These are phyloP conservation scores for Leptographium radiaticola DNA, from an alignment of 2,329 filamentous ascomycete genomes.

Conservation along the genomic window DNA sequence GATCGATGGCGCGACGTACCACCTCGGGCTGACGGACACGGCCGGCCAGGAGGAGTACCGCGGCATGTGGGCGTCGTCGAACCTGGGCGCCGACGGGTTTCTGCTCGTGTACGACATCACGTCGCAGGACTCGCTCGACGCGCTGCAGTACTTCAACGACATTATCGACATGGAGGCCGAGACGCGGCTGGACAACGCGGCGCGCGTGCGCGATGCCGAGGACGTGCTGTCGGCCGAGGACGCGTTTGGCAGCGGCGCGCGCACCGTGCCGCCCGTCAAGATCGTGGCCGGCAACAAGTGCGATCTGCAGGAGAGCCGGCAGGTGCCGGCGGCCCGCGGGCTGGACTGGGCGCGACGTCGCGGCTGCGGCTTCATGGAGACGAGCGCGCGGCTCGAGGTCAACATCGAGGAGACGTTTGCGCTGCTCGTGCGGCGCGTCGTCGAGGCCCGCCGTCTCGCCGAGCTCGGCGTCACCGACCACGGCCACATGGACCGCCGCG, in stretches of 20 bases:
- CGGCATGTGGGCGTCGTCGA: conserved; percentile 70
- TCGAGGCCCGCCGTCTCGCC: conserved; percentile 40
- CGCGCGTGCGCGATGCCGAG: conserved; percentile 32
- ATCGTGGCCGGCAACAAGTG: conserved; percentile 82
- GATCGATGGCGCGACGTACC: conserved; percentile 70
- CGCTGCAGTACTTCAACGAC: conserved; percentile 67
- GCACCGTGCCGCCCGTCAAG: conserved; percentile 59
- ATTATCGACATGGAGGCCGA: conserved; percentile 76
- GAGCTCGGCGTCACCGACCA: conserved; percentile 29
- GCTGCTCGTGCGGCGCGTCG: conserved; percentile 48
- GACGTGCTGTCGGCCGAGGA: conserved; percentile 7
- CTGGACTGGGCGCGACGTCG: conserved; percentile 63
- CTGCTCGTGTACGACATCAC: conserved; percentile 84
- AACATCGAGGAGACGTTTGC: conserved; percentile 87
- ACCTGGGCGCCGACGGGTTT: conserved; percentile 70
- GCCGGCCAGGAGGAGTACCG: conserved; percentile 86
- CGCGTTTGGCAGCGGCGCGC: conserved; percentile 23
- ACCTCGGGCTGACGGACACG: conserved; percentile 68
- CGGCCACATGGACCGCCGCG: conserved; percentile 32
- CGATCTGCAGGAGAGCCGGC: conserved; percentile 57
- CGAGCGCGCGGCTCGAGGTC: conserved; percentile 68
- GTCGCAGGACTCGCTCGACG: conserved; percentile 50
- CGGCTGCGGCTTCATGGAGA: conserved; percentile 83
- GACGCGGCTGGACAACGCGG: conserved; percentile 49
- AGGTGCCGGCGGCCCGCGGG: conserved; percentile 56